Evolutionary conservation across 768 basidiomycete genomes (phyloP).

Genomic region (Lactarius deliciosus): DNA sequence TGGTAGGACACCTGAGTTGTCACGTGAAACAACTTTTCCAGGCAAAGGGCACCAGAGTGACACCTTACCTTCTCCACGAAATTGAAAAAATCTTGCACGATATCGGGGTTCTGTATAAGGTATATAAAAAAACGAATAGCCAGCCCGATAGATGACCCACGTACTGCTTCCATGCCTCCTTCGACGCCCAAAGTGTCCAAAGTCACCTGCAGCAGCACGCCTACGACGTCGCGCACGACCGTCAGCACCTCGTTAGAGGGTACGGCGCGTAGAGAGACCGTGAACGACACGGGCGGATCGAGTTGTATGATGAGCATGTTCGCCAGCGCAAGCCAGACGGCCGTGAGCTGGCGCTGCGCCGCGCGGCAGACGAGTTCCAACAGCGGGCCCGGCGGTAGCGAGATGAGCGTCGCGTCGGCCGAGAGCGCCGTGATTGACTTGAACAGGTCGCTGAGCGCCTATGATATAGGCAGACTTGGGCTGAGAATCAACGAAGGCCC

Average conservation of each 20-base stretch:
- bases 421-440: slow-evolving; percentile 85
- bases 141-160: slow-evolving; percentile 31
- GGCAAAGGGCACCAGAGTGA: not conserved
- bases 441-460: slow-evolving; percentile 82
- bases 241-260: slow-evolving; percentile 56
- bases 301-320: slow-evolving; percentile 80
- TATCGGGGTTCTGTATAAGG: slow-evolving; percentile 74
- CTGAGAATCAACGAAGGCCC: slow-evolving; percentile 2
- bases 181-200: slow-evolving; percentile 52
- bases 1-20: slow-evolving; percentile 49
- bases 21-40: not conserved
- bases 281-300: slow-evolving; percentile 62
- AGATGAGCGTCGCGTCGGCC: slow-evolving; percentile 71
- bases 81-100: slow-evolving; percentile 85
- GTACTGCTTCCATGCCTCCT: slow-evolving; percentile 69
- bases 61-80: slow-evolving; percentile 71
- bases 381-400: slow-evolving; percentile 77
- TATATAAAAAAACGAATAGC: not conserved
- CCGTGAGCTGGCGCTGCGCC: slow-evolving; percentile 67
- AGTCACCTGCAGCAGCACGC: slow-evolving; percentile 58
- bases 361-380: slow-evolving; percentile 77
- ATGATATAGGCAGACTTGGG: not conserved
- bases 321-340: slow-evolving; percentile 82
- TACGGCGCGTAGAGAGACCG: slow-evolving; percentile 47
- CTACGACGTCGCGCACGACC: slow-evolving; percentile 55